Conservation (phyloP, 1,284 basidiomycete species). For the Sanghuangporus baumii region DNA sequence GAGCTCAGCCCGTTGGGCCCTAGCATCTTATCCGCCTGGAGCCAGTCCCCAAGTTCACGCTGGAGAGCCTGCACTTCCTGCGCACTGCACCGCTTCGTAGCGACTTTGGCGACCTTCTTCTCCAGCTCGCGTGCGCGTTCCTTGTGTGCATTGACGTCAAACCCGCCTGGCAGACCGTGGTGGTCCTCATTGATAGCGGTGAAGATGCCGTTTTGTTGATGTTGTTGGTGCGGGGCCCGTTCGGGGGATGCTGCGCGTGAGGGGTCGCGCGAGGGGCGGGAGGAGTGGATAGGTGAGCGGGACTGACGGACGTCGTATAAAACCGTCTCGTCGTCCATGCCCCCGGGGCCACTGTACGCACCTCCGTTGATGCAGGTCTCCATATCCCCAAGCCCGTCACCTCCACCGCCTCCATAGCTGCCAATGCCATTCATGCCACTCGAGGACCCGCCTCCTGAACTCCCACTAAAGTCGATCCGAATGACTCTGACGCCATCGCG, state of each 20-base stretch:
- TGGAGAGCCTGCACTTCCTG: constrained; percentile 72
- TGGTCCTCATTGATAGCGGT: constrained; percentile 12
- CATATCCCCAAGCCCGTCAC: constrained; percentile 36
- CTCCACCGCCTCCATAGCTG: constrained; percentile 34
- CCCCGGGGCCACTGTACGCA: constrained; percentile 18
- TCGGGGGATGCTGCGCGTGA: constrained; percentile 15
- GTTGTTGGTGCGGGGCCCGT: not conserved
- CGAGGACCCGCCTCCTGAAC: constrained; percentile 57
- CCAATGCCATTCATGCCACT: not conserved
- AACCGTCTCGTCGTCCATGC: constrained; percentile 14
- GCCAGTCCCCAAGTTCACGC: constrained; percentile 68
- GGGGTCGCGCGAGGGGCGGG: constrained; percentile 9
- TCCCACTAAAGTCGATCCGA: constrained; percentile 60
- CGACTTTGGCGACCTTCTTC: constrained; percentile 69
- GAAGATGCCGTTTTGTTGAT: constrained; percentile 2
- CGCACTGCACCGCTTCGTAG: constrained; percentile 78
- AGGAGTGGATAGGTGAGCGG: constrained; percentile 8
- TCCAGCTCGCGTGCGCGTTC: constrained; percentile 63
- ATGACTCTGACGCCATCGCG: constrained; percentile 62
- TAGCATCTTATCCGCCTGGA: constrained; percentile 43
- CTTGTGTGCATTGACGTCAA: constrained; percentile 35
- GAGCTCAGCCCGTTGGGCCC: constrained; percentile 17
- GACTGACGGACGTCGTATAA: constrained; percentile 9
- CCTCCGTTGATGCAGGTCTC: constrained; percentile 46
- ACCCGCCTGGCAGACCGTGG: constrained; percentile 34